Base-by-base conservation (phyloP, 2,329 filamentous ascomycete species). In the Aspergillus phoenicis region DNA sequence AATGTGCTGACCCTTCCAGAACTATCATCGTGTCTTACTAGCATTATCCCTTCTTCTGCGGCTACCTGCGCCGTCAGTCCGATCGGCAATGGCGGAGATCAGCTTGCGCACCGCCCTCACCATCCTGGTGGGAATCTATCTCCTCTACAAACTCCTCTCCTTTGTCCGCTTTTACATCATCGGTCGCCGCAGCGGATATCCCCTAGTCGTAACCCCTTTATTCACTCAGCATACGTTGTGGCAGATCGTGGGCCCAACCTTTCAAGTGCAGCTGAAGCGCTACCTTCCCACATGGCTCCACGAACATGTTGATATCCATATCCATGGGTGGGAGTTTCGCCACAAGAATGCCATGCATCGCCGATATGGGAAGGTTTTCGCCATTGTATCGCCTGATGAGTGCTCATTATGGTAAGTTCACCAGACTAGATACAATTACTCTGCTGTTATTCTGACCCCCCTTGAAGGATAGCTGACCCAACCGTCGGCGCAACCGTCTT, bases 301-400 rank as follows among this genome's bases (percentile, higher is more conserved):
- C 52, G 59, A 68, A 7, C 64, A 66, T 11, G 26, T 75, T 22
- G 67, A 73, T 11, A 8, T 75, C 5, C 43, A 59, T 2, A 70
- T 68, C 3, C 68, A 69, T 49, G 76, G 75, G 15, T 77, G 73
- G 70, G 75, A 78, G 49, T 75, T 75, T 57, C 68, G 64, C 22
- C 57, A 66, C 24, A 73, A 69, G 59, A 47, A 62, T 5, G 55
- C 51, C 30, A 52, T 72, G 4, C 69, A 73, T 62, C 64, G 71
- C 10, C 66, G 70, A 20, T 45, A 71, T 8, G 74, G 73, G 2
- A 66, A 66, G 8, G 63, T 66, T 4, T 76, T 76, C 61, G 60
- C 70, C 8, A 54, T 78, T 5, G 75, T 75, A n/a, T 74, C 59
- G 5, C 33, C 38, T 5, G 59, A 64, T 58, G 62, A 58, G 30